Percentiles rank a stretch among this genome's conserved stretches.
These are phyloP conservation scores for Astrothelium subdiscretum DNA, from an alignment of 495 filamentous ascomycete species.

Conservation along the genomic window DNA sequence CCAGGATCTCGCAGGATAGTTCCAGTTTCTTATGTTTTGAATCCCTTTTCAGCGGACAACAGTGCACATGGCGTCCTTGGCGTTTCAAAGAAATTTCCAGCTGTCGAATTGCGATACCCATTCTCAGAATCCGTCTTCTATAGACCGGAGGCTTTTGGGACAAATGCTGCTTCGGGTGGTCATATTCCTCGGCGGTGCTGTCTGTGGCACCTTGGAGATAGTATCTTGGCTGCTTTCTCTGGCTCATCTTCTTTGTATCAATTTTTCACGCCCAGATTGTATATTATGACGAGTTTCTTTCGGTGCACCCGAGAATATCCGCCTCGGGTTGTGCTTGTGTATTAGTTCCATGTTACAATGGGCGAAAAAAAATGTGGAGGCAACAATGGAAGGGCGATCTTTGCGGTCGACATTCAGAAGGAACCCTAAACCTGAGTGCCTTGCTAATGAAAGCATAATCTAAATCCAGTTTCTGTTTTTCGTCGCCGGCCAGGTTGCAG, in stretches of 20 bases:
- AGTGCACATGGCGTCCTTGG: neutral
- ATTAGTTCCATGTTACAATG: no score
- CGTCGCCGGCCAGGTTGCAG: no score
- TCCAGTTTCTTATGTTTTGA: neutral
- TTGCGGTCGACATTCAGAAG: no score
- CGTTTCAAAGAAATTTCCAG: neutral
- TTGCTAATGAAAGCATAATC: no score
- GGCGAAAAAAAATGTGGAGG: no score
- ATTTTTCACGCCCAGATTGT: neutral
- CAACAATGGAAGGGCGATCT: no score
- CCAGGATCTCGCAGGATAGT: slow-evolving; percentile 5
- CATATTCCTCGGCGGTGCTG: neutral
- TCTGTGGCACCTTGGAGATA: neutral
- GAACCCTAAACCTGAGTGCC: no score
- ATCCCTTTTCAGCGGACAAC: neutral
- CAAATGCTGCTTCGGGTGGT: neutral
- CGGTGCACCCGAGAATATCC: neutral
- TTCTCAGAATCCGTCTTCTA: neutral
- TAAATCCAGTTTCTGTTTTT: no score
- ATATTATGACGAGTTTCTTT: neutral
- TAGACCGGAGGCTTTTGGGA: neutral
- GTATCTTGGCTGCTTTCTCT: neutral
- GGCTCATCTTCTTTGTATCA: neutral
- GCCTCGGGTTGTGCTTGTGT: no score
- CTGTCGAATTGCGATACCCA: neutral